Evolutionary conservation across 305 asterid genomes (phyloP).

Genomic region (Caryopteris hybrid): DNA sequence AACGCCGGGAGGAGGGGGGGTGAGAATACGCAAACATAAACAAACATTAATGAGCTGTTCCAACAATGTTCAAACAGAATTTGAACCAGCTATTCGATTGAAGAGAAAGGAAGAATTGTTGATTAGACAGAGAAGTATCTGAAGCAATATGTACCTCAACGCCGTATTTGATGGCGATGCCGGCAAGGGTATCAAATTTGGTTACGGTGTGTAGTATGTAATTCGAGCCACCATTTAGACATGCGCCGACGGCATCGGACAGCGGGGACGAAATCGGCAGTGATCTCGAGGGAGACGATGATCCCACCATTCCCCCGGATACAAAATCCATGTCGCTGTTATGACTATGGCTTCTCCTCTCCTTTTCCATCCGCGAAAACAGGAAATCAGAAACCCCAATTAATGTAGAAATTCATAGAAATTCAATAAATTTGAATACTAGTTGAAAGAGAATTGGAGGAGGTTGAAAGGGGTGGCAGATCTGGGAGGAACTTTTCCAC

Average conservation of each 20-base stretch:
- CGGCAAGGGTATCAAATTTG: constrained; percentile 66
- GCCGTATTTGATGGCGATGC: constrained; percentile 71
- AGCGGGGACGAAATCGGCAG: constrained; percentile 27
- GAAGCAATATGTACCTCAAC: constrained; percentile 44
- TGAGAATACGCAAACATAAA: background rate
- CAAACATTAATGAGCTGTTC: background rate
- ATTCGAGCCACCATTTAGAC: constrained; percentile 24
- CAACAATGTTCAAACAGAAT: background rate
- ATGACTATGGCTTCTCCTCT: constrained; percentile 22
- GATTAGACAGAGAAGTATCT: background rate
- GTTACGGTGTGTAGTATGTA: constrained; percentile 43
- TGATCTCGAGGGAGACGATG: constrained; percentile 34
- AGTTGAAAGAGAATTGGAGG: constrained; percentile 12
- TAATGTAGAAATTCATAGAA: constrained; percentile 2
- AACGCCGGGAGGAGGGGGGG: background rate
- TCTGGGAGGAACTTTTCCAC: constrained; percentile 22
- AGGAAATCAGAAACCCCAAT: background rate
- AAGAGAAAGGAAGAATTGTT: background rate
- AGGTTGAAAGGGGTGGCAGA: constrained; percentile 25
- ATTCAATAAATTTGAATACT: background rate
- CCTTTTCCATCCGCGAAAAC: constrained; percentile 20
- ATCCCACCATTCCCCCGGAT: constrained; percentile 24
- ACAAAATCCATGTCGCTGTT: constrained; percentile 19
- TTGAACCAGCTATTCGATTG: background rate
- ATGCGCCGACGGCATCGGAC: constrained; percentile 17